phyloP scores from a whole-genome alignment of 1,139 yeast genomes.

The Magnusiomyces magnusii region DNA sequence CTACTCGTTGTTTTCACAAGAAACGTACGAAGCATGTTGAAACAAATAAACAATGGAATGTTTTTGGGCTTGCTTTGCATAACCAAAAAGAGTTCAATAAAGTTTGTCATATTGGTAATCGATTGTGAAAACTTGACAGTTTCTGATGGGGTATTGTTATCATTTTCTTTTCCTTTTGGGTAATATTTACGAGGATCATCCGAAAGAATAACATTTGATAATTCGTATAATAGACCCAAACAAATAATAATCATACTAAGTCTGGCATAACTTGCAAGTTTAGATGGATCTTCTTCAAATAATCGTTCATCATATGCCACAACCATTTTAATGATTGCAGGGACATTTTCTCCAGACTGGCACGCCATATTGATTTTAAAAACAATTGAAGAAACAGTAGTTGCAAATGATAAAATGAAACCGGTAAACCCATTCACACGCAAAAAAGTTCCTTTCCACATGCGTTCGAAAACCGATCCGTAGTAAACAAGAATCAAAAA shows the following conservation, averaged over 20 bases:
- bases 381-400: constrained; percentile 39
- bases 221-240: constrained; percentile 25
- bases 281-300: constrained; percentile 19
- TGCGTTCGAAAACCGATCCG: constrained; percentile 22
- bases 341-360: constrained; percentile 48
- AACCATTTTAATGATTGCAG: constrained; percentile 34
- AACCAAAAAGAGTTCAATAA: constrained; percentile 49
- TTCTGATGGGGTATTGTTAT: neutral
- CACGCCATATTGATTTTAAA: constrained; percentile 54
- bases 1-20: constrained; percentile 21
- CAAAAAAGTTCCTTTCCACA: constrained; percentile 25
- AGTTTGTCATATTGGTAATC: constrained; percentile 40
- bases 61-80: constrained; percentile 63
- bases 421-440: constrained; percentile 27
- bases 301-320: constrained; percentile 22
- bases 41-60: constrained; percentile 59
- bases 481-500: constrained; percentile 40
- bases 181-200: constrained; percentile 7
- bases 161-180: neutral
- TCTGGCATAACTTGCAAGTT: constrained; percentile 27
- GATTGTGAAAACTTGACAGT: constrained; percentile 19
- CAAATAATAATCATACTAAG: constrained; percentile 28
- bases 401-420: constrained; percentile 39
- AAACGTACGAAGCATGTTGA: constrained; percentile 32
- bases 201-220: constrained; percentile 21